phyloP scores from a whole-genome alignment of 148 eudicot genomes.

The Nepenthes gracilis region DNA sequence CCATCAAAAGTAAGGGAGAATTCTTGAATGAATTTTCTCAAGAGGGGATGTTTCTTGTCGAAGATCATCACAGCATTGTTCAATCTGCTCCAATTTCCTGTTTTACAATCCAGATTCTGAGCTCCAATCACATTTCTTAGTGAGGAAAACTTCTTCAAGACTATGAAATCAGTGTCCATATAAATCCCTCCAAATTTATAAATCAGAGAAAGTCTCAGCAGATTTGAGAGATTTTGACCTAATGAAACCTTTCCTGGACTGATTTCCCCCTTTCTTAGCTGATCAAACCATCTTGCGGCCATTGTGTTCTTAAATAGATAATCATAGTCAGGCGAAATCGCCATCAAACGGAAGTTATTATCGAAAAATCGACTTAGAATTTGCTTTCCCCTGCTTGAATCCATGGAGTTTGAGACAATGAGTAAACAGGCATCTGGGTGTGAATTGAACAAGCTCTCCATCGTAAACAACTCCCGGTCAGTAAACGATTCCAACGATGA shows the following conservation, averaged over 20 bases:
- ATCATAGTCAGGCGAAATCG: slow-evolving; percentile 53
- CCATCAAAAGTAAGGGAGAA: slow-evolving; percentile 74
- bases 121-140: slow-evolving; percentile 68
- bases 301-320: slow-evolving; percentile 49
- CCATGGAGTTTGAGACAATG: slow-evolving; percentile 59
- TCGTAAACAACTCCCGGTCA: slow-evolving; percentile 36
- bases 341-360: slow-evolving; percentile 31
- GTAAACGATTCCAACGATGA: slow-evolving; percentile 47
- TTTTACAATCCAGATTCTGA: slow-evolving; percentile 43
- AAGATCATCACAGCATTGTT: slow-evolving; percentile 80
- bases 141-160: slow-evolving; percentile 38
- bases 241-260: slow-evolving; percentile 47
- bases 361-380: slow-evolving; percentile 42
- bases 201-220: slow-evolving; percentile 57
- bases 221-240: slow-evolving; percentile 79
- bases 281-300: slow-evolving; percentile 45
- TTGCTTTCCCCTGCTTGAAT: slow-evolving; percentile 26
- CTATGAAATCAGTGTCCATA: slow-evolving; percentile 66
- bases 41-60: slow-evolving; percentile 61
- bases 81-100: slow-evolving; percentile 63
- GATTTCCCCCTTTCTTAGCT: slow-evolving; percentile 37
- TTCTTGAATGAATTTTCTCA: slow-evolving; percentile 58
- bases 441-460: slow-evolving; percentile 61
- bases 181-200: slow-evolving; percentile 79
- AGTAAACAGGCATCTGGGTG: slow-evolving; percentile 62